A percentile compares a stretch with the other conserved stretches of the same genome.
phyloP scores from a whole-genome alignment of 2,329 filamentous ascomycete species.

The Sclerotinia subarctica region DNA sequence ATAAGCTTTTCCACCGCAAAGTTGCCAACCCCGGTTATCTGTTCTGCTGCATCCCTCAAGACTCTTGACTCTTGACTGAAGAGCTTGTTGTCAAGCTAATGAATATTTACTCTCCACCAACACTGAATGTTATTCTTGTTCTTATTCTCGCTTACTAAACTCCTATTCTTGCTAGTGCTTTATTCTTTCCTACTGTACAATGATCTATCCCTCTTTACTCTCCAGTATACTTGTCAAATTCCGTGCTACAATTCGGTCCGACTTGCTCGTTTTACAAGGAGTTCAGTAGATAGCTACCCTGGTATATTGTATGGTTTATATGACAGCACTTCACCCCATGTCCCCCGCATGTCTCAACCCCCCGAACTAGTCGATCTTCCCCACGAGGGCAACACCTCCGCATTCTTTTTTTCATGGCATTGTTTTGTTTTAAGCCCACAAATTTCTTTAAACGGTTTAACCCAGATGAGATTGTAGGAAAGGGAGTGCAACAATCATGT shows the following conservation, averaged over 20 bases:
- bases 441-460: background rate
- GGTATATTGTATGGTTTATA: slow-evolving; percentile 1
- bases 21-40: background rate
- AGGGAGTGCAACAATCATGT: slow-evolving; percentile 4
- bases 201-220: too few relatives aligned
- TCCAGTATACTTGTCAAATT: background rate
- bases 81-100: background rate
- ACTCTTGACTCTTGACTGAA: background rate
- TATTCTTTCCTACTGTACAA: background rate
- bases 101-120: background rate
- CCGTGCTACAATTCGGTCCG: slow-evolving; percentile 20
- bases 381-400: slow-evolving; percentile 16
- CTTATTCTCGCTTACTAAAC: background rate
- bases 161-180: too few relatives aligned
- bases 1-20: background rate
- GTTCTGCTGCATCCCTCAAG: background rate
- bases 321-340: slow-evolving; percentile 15
- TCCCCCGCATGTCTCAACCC: slow-evolving; percentile 19
- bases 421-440: background rate
- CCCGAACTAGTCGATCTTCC: slow-evolving; percentile 16
- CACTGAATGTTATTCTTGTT: background rate
- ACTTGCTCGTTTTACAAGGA: slow-evolving; percentile 17
- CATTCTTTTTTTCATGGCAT: background rate
- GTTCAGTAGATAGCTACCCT: slow-evolving; percentile 8
- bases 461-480: background rate